Base-by-base conservation (phyloP, 1,284 basidiomycete genomes). In the Farysia itapuensis region DNA sequence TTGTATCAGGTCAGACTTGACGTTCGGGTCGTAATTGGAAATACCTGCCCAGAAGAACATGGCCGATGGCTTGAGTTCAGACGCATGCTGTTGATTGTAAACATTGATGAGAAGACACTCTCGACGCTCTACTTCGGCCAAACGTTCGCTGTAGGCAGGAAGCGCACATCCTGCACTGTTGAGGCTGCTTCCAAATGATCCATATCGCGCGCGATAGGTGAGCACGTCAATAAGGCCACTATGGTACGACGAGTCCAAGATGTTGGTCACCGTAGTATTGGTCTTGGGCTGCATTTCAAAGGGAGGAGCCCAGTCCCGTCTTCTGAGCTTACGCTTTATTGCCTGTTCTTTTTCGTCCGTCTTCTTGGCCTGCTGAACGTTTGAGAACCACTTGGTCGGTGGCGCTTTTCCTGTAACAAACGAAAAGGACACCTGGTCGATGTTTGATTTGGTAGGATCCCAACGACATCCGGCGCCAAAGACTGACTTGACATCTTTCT, bases 11-110 rank as follows among this genome's bases (percentile, higher is more conserved):
- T 60, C 57, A 0, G 45, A 36, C 4, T 35, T 39, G 3, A 53
- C 43, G 0, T 11, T 18, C 3, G 39, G 50, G 26, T 53, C 39
- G 34, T 60, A 50, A 32, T 60, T 60, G 6, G 57, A 53, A n/a
- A 60, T 37, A 0, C 57, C 57, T 1, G 57, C 57, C 57, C 57
- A 60, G 40, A 53, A 53, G 20, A 53, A 60, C 57, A 60, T 60
- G 9, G 57, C 57, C 1, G 26, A 33, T 12, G 57, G 50, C 5
- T 12, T 14, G 22, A 40, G 15, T 30, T 44, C 42, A 0, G 1
- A 0, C 22, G 44, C 35, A 14, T 50, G 56, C 15, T 28, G 29
- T 2, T 5, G n/a, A 0, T 45, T 50, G 34, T 60, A 60, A 25
- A 43, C 42, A 46, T 53, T 60, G 36, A 60, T 39, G 6, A 60